Conservation (phyloP, 345 rosid species). For the Eucalyptus brandiana region DNA sequence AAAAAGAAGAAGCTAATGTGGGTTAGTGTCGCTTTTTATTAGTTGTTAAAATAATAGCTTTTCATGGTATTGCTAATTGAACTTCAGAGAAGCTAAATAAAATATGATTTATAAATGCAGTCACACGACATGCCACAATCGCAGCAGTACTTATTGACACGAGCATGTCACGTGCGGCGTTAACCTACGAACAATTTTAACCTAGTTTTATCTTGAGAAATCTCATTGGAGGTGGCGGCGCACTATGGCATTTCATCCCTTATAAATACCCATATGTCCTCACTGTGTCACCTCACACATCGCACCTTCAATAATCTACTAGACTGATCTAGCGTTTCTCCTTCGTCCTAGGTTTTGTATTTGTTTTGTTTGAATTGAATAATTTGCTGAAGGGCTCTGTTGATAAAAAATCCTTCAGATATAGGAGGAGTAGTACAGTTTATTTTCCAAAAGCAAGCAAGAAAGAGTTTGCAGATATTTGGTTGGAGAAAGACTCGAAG, state of each 20-base stretch:
- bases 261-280: background rate
- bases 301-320: background rate
- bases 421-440: background rate
- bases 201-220: background rate
- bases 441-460: background rate
- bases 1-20: background rate
- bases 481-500: background rate
- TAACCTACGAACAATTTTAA: background rate
- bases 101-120: background rate
- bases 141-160: background rate
- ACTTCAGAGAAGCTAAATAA: background rate
- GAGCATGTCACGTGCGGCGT: background rate
- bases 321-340: background rate
- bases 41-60: background rate
- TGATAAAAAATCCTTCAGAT: background rate
- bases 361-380: background rate
- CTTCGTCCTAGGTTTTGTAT: background rate
- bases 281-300: background rate
- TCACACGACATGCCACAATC: background rate
- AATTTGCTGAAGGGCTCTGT: background rate
- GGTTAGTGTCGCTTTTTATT: background rate
- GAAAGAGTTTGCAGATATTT: background rate
- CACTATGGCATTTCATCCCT: background rate
- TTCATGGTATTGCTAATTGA: background rate
- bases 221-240: background rate